These are phyloP conservation scores for Colletotrichum sansevieriae DNA, from an alignment of 2,329 filamentous ascomycete genomes.

Conservation along the genomic window DNA sequence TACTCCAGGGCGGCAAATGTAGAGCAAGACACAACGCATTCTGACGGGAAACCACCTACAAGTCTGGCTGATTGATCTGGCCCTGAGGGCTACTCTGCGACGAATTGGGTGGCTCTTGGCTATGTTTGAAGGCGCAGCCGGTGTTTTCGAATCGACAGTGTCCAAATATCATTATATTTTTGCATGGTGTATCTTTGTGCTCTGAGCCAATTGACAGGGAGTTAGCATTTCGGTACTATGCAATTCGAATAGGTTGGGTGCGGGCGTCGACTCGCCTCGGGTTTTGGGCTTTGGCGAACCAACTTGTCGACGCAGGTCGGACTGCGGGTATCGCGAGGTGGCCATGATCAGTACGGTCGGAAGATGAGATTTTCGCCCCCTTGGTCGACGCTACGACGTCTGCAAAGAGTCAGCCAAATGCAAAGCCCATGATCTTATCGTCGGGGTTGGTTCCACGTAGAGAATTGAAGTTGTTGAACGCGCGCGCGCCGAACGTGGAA, in stretches of 20 bases:
- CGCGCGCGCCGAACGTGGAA: slow-evolving; percentile 35
- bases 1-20: background rate
- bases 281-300: slow-evolving; percentile 70
- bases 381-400: slow-evolving; percentile 59
- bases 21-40: background rate
- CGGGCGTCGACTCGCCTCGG: slow-evolving; percentile 59
- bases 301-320: slow-evolving; percentile 65
- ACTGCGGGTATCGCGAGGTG: slow-evolving; percentile 59
- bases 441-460: slow-evolving; percentile 25
- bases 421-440: slow-evolving; percentile 34
- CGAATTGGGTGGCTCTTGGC: slow-evolving; percentile 70
- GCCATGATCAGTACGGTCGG: slow-evolving; percentile 56
- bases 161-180: slow-evolving; percentile 93
- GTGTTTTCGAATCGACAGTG: slow-evolving; percentile 93
- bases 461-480: slow-evolving; percentile 17
- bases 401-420: slow-evolving; percentile 45
- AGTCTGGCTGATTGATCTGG: slow-evolving; percentile 58
- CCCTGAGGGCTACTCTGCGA: slow-evolving; percentile 39
- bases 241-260: slow-evolving; percentile 36
- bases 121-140: slow-evolving; percentile 92
- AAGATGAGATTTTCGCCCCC: slow-evolving; percentile 48
- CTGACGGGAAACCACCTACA: slow-evolving; percentile 55
- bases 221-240: slow-evolving; percentile 39
- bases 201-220: slow-evolving; percentile 58
- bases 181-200: slow-evolving; percentile 90